Evolutionary conservation across 495 filamentous ascomycete genomes (phyloP), one percentile per base, ranked within the genome.

Genomic region (Pyrenula aspistea): DNA sequence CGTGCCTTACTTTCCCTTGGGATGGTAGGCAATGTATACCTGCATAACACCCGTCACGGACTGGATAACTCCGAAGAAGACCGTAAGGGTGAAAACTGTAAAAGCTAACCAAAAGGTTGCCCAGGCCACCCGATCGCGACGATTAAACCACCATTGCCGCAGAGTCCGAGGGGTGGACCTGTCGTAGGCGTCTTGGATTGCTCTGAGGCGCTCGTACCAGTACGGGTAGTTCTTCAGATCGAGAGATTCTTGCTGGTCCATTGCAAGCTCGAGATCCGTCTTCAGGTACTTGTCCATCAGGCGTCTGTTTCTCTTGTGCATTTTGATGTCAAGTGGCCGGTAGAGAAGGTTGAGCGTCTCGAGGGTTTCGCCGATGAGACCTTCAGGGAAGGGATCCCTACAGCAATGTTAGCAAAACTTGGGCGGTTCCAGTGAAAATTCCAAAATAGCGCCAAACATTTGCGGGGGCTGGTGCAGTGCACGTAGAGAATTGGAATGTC

Each of bases 21-120:
- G 57, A 55, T 59, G 24, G 48, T 64, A 67, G 12, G 64, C 61
- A 25, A 65, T 64, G 53, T 70, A 80, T 2, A 76, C 69, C 55
- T 80, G 75, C 31, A 78, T 53, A 0, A 65, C 74, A 1, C 74
- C 72, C 53, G 74, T 73, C 25, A 78, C 55, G 25, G 63, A 71
- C 61, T 82, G 75, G 1, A 81, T 61, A 3, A 82, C n/a, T 0
- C 77, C 78, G 59, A 82, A 77, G 51, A 81, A 70, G 1, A 78
- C 53, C 1, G 76, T 79, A 49, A 81, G 60, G 0, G 68, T 47
- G 8, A 8, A 15, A 4, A 42, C 31, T 4, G 15, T 4, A 2
- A 76, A 65, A 1, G 77, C 78, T 8, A 78, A 68, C 79, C 79
- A 82, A 50, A 80, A 77, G 8, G 75, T 76, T 54, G 77, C 80